Evolutionary conservation across 768 basidiomycete genomes (phyloP).

Genomic region (Lactarius hatsudake): DNA sequence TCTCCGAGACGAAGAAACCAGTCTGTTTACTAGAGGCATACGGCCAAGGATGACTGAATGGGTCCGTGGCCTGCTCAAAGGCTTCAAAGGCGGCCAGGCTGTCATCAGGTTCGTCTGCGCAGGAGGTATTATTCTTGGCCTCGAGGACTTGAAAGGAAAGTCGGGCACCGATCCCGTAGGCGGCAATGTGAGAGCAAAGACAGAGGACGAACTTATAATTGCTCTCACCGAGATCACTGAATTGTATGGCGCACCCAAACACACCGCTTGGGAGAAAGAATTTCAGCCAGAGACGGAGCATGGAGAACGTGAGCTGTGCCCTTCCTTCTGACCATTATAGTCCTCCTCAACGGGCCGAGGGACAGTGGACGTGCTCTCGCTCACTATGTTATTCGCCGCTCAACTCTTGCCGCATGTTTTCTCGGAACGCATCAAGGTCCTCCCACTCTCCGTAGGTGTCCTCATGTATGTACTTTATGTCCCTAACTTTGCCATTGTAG

Average conservation of each 20-base stretch:
- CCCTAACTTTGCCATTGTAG: slow-evolving; percentile 29
- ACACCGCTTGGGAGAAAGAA: slow-evolving; percentile 62
- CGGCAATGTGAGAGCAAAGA: slow-evolving; percentile 37
- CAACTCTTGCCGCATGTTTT: slow-evolving; percentile 58
- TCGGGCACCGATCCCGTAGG: slow-evolving; percentile 32
- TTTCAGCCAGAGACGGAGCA: slow-evolving; percentile 55
- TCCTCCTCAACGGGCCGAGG: neutral
- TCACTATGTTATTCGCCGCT: slow-evolving; percentile 48
- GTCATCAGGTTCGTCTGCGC: slow-evolving; percentile 59
- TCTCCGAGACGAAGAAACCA: slow-evolving; percentile 37
- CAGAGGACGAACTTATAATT: slow-evolving; percentile 66
- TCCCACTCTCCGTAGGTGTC: slow-evolving; percentile 51
- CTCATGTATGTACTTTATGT: slow-evolving; percentile 17
- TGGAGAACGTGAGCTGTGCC: slow-evolving; percentile 34
- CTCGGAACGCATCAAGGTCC: slow-evolving; percentile 51
- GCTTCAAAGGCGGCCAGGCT: slow-evolving; percentile 64
- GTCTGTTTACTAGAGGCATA: slow-evolving; percentile 25
- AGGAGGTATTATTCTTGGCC: slow-evolving; percentile 61
- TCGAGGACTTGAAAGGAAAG: slow-evolving; percentile 50
- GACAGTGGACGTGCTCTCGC: slow-evolving; percentile 30
- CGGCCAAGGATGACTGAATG: slow-evolving; percentile 39
- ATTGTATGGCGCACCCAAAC: slow-evolving; percentile 38
- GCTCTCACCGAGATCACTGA: slow-evolving; percentile 76
- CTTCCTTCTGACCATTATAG: neutral
- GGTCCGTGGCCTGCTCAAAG: slow-evolving; percentile 50